Evolutionary conservation across 73 alveolate species (phyloP).

Genomic region (Paramecium octaurelia): DNA sequence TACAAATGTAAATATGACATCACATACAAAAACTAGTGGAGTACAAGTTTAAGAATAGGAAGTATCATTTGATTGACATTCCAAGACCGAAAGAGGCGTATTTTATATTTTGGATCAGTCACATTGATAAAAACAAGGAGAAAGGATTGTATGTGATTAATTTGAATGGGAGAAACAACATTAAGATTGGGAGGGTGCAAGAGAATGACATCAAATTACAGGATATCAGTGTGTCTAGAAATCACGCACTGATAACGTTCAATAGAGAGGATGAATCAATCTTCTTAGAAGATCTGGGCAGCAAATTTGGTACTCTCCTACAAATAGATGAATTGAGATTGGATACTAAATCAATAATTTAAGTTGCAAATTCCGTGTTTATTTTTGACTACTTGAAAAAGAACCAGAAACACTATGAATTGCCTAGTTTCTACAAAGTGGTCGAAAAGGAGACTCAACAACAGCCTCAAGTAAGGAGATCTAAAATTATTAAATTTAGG

Average conservation of each 20-base stretch:
- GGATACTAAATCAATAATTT: neutral
- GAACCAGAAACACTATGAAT: neutral
- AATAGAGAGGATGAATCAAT: neutral
- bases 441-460: neutral
- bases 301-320: constrained; percentile 33
- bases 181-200: constrained; percentile 13
- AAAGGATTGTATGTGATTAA: constrained; percentile 31
- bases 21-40: neutral
- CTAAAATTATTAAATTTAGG: neutral
- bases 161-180: neutral
- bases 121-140: constrained; percentile 37
- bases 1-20: neutral
- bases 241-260: neutral
- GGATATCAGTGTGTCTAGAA: constrained; percentile 41
- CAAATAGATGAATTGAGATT: neutral
- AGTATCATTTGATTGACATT: neutral
- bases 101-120: constrained; percentile 32
- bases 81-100: constrained; percentile 47
- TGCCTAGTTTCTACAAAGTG: neutral
- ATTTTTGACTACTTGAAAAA: constrained; percentile 19
- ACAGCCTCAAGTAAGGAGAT: neutral
- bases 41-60: neutral
- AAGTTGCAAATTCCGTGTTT: neutral
- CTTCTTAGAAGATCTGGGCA: neutral
- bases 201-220: constrained; percentile 21